These are phyloP conservation scores for Striga hermonthica DNA, from an alignment of 305 asterid genomes.

Conservation along the genomic window DNA sequence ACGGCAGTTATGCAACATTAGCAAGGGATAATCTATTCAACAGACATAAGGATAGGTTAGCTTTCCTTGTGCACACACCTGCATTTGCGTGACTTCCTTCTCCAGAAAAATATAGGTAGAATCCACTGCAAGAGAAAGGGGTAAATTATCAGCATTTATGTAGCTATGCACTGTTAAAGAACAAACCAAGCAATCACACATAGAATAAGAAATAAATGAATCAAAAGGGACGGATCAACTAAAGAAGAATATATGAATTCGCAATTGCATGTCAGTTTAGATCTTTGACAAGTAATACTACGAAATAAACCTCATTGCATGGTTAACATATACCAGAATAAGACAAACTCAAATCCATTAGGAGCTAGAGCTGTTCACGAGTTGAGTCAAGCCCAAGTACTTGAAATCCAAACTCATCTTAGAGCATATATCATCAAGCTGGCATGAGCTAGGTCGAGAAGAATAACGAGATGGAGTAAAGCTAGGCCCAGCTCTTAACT, in stretches of 20 bases:
- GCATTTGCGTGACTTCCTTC: conserved; percentile 56
- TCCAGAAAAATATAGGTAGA: conserved; percentile 57
- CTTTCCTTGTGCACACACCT: conserved; percentile 42
- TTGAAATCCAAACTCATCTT: too few species aligned
- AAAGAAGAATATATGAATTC: too few species aligned
- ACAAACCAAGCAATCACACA: conserved; percentile 13
- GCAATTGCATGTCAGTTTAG: too few species aligned
- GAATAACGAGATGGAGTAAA: too few species aligned
- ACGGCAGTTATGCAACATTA: too few species aligned
- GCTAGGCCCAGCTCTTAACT: too few species aligned
- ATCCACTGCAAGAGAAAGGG: conserved; percentile 55
- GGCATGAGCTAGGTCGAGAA: too few species aligned
- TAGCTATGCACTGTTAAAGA: conserved; percentile 22
- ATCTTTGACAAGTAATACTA: background rate
- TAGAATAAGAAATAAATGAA: background rate
- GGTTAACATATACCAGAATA: background rate
- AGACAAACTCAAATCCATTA: conserved; percentile 20
- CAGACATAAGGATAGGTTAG: background rate
- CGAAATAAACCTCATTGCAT: background rate
- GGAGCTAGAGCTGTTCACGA: background rate
- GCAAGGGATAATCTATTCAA: background rate
- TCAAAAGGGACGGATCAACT: conserved; percentile 5
- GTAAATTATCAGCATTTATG: conserved; percentile 35
- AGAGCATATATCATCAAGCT: too few species aligned
- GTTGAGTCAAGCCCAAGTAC: too few species aligned